Evolutionary conservation across 768 basidiomycete species (phyloP), one percentile per base, ranked within the genome.

Genomic region (Leccinum ochraceum): DNA sequence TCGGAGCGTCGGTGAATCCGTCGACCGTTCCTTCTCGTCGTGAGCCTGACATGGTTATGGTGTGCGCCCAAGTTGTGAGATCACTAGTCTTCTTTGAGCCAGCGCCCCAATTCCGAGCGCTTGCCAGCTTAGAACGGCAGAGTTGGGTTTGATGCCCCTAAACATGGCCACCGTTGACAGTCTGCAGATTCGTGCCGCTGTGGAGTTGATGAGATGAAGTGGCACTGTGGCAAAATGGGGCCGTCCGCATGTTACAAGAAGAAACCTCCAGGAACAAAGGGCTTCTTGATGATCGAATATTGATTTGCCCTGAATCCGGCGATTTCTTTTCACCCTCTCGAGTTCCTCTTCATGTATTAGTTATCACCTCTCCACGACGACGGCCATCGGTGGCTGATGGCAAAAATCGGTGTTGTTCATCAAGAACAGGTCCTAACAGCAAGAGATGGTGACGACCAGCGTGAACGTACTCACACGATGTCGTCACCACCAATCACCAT

Each of bases 251-350:
- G 42, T 0, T 42, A 32, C 13, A 20, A n/a, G 22, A 16, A 53
- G 37, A 26, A 11, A 20, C 37, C 14, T 55, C 44, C 10, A 16
- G 20, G 20, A 1, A 39, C 4, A 57, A 16, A 68, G 17, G 57
- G 60, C 57, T 60, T 53, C 51, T 42, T 60, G 58, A 67, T 62
- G 54, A 57, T 61, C 51, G 34, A 48, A 57, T 54, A 9, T 37
- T 37, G 54, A 55, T 56, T 44, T 51, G 9, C 9, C 3, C 10
- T 30, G 37, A 24, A 30, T 10, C n/a, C 39, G 26, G 52, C 11
- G 6, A 2, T 17, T 26, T 53, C 9, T 26, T 54, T 49, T n/a
- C 20, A 34, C 20, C 28, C 13, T 24, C 14, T 11, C 20, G 6
- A 2, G 10, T 20, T 42, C 39, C n/a, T 13, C 44, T 46, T 46